A percentile compares a stretch with the other conserved stretches of the same genome.
Conservation (phyloP, 768 basidiomycete species). For the Symmetrospora coprosmae region DNA sequence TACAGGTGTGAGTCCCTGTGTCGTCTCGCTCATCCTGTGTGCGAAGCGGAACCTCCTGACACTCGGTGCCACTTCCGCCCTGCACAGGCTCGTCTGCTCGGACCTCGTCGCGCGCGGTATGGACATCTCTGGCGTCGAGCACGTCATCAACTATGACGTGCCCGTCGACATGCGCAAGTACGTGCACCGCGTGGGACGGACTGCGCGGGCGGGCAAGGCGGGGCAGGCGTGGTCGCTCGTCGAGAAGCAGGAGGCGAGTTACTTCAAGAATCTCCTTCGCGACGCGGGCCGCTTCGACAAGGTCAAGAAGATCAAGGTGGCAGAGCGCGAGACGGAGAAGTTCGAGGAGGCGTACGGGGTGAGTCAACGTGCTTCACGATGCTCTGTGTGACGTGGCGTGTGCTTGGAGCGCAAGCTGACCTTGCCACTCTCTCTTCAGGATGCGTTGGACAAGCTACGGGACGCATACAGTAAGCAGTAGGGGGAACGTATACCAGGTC, state of each 20-base stretch:
- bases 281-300: slow-evolving; percentile 54
- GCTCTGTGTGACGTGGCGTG: no score
- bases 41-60: not conserved
- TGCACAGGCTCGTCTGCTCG: slow-evolving; percentile 71
- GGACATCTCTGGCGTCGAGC: slow-evolving; percentile 77
- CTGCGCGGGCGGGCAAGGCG: slow-evolving; percentile 74
- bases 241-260: slow-evolving; percentile 56
- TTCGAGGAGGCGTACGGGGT: slow-evolving; percentile 58
- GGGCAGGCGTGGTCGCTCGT: slow-evolving; percentile 91
- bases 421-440: no score
- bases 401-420: no score
- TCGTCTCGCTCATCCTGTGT: no score
- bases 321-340: slow-evolving; percentile 48
- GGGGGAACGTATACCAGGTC: no score
- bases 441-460: no score
- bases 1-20: slow-evolving; percentile 60
- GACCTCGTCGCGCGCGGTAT: slow-evolving; percentile 92
- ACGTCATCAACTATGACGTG: slow-evolving; percentile 88
- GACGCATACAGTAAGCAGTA: no score
- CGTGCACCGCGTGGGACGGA: slow-evolving; percentile 90
- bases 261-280: slow-evolving; percentile 67
- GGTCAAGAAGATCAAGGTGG: slow-evolving; percentile 55
- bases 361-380: no score
- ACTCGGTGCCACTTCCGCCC: not conserved
- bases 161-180: slow-evolving; percentile 98